Base-by-base conservation (phyloP, 2,329 filamentous ascomycete genomes). In the Nemania abortiva region DNA sequence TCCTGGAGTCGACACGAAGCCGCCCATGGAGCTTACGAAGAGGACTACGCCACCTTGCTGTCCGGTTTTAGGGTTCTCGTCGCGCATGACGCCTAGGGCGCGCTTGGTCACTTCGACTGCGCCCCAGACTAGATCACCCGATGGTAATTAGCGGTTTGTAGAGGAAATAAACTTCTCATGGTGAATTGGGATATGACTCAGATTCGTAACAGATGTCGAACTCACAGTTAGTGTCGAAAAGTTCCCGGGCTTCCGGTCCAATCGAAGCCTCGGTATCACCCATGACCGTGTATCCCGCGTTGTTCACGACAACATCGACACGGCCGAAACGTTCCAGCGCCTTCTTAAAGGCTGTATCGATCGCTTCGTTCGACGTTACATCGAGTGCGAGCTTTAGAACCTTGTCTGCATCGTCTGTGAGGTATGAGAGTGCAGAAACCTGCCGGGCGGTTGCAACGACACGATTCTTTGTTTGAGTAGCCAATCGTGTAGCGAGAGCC, bases 11-110 rank as follows among this genome's bases (percentile, higher is more conserved):
- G 75, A 79, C 18, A 80, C 63, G 67, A 78, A 80, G 0, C 82
- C 83, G 2, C 85, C 87, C 72, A 90, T 83, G 2, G 84, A 87
- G 6, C 85, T 87, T 59, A 89, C 78, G 72, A 89, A 86, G 42
- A 88, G 78, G 29, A 89, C 83, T 7, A 86, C 77, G 11, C 87
- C 87, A 6, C 87, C 86, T 22, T 63, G 69, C 24, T 67, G 70
- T n/a, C 59, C 83, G 0, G 66, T 59, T 65, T 70, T 74, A 20
- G 57, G 49, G 47, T 69, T 71, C 39, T 61, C 67, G 64, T 81
- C 77, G 2, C 83, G 80, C 74, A 85, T 78, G 13, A 80, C 72
- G 27, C 76, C 73, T 5, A 85, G 65, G 1, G 79, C 80, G 9
- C 75, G 75, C 58, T 77, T 79, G 0, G 83, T 81, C 6, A 84